Percentiles rank a stretch among this genome's conserved stretches.
phyloP scores from a whole-genome alignment of 1,139 yeast genomes.

The Trichomonascaceae sp. region DNA sequence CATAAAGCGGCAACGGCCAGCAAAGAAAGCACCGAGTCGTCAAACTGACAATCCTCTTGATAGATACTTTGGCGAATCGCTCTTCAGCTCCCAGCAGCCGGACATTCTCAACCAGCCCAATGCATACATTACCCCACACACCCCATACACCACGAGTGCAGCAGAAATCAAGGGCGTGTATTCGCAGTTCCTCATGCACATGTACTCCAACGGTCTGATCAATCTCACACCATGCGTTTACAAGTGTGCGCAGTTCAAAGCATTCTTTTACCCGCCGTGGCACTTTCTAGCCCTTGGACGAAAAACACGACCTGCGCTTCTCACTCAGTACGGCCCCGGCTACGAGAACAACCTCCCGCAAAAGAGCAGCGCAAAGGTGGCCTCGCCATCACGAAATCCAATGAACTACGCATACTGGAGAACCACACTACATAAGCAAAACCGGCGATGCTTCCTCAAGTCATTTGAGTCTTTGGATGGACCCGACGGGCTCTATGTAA shows the following conservation, averaged over 20 bases:
- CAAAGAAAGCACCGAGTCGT: too few relatives aligned
- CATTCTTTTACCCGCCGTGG: conserved; percentile 32
- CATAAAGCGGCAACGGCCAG: too few relatives aligned
- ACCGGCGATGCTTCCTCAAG: conserved; percentile 24
- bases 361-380: conserved; percentile 1
- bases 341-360: conserved; percentile 13
- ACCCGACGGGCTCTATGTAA: conserved; percentile 37
- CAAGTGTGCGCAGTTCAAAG: conserved; percentile 10
- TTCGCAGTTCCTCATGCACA: conserved; percentile 11
- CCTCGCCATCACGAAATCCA: conserved; percentile 23
- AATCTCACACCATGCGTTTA: conserved; percentile 10
- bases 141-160: conserved; percentile 11
- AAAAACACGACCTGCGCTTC: conserved; percentile 38
- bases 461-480: conserved; percentile 13
- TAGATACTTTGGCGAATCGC: too few relatives aligned
- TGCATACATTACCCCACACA: conserved; percentile 11
- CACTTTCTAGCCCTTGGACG: conserved; percentile 34
- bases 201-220: conserved; percentile 10
- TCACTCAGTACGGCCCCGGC: conserved; percentile 14
- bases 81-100: background rate
- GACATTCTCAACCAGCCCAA: background rate
- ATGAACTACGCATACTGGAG: conserved; percentile 30
- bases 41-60: too few relatives aligned
- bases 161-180: conserved; percentile 17
- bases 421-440: conserved; percentile 30